Conservation (phyloP, 352 stramenopile species). For the Blastocystis sp. region DNA sequence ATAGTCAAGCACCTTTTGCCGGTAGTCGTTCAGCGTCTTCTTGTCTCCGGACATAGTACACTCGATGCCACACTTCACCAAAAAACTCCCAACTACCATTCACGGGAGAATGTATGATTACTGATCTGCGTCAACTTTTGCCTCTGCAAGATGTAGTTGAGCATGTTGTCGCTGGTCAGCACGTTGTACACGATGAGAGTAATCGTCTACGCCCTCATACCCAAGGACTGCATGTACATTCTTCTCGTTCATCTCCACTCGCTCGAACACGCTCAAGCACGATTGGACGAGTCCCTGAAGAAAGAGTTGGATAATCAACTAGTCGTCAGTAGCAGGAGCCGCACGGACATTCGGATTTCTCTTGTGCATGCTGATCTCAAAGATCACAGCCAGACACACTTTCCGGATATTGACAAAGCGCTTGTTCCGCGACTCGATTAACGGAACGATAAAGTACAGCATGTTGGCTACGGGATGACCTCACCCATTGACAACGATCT, state of each 20-base stretch:
- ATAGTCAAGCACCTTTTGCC: background rate
- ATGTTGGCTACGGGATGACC: constrained; percentile 37
- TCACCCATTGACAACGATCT: background rate
- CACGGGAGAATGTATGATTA: background rate
- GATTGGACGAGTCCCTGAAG: background rate
- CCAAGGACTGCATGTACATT: background rate
- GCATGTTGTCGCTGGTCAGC: background rate
- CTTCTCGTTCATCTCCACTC: constrained; percentile 45
- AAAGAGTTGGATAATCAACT: constrained; percentile 25
- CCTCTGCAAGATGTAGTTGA: background rate
- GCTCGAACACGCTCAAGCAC: constrained; percentile 35
- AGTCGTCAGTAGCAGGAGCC: background rate
- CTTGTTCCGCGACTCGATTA: constrained; percentile 26
- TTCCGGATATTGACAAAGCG: constrained; percentile 60
- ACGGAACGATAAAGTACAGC: constrained; percentile 51
- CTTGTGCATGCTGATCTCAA: constrained; percentile 38
- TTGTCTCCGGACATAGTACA: background rate
- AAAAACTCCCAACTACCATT: background rate
- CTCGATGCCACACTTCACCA: background rate
- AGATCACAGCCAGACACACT: constrained; percentile 32
- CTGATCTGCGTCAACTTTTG: background rate
- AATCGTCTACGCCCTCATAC: constrained; percentile 3
- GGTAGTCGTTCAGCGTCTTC: background rate
- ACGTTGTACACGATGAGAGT: constrained; percentile 53
- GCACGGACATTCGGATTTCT: background rate